Conservation (phyloP, 495 filamentous ascomycete species). For the Tuber melanosporum region DNA sequence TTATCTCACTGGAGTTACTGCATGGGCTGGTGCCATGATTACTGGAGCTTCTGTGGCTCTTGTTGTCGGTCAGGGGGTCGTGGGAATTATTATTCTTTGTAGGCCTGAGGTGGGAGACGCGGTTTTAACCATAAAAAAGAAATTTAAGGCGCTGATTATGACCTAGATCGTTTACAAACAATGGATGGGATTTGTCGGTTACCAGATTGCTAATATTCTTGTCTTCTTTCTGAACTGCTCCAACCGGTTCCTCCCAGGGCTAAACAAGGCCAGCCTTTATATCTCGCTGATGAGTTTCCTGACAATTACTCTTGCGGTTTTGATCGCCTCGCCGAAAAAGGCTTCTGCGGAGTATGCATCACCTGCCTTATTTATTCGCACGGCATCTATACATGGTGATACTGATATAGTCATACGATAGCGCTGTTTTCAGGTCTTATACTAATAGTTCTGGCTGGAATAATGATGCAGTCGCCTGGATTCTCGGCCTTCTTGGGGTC, state of each 20-base stretch:
- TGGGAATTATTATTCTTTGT: constrained; percentile 33
- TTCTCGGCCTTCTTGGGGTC: constrained; percentile 30
- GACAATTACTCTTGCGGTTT: constrained; percentile 23
- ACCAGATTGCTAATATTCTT: constrained; percentile 27
- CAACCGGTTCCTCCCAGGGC: constrained; percentile 19
- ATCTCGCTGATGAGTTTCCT: constrained; percentile 24
- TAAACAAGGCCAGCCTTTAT: constrained; percentile 29
- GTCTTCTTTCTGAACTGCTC: constrained; percentile 32
- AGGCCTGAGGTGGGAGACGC: constrained; percentile 21
- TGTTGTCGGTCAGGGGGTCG: constrained; percentile 26
- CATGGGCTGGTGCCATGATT: constrained; percentile 34
- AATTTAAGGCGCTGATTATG: constrained; percentile 8
- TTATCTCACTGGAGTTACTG: constrained; percentile 30
- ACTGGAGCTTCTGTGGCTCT: constrained; percentile 30
- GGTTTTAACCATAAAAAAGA: not conserved
- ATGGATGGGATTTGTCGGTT: constrained; percentile 34
- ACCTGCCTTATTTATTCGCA: not conserved
- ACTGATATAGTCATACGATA: not conserved
- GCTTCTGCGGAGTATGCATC: constrained; percentile 14
- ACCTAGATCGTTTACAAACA: constrained; percentile 26
- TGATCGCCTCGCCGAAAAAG: constrained; percentile 27
- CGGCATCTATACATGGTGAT: not conserved
- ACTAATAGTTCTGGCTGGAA: constrained; percentile 29
- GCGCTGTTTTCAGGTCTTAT: constrained; percentile 20
- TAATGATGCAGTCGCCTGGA: constrained; percentile 23